Percentiles rank a stretch among this genome's conserved stretches.
Evolutionary conservation across 805 yeast genomes (phyloP).

Genomic region (Candida anglica): DNA sequence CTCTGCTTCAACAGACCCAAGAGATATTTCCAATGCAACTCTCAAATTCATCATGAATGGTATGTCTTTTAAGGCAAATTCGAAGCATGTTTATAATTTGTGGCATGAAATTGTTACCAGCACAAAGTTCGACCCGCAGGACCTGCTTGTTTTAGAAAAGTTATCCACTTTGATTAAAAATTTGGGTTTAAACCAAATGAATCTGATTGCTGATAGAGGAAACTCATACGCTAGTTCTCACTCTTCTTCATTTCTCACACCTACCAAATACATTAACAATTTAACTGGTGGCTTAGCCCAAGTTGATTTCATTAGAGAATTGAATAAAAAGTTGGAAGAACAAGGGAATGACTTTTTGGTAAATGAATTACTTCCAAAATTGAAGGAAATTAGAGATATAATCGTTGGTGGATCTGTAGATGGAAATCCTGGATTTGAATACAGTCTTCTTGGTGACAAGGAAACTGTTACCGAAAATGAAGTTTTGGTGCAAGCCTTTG

Average conservation of each 20-base stretch:
- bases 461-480: slow-evolving; percentile 34
- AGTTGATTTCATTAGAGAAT: slow-evolving; percentile 59
- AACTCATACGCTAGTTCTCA: slow-evolving; percentile 74
- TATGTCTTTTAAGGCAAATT: slow-evolving; percentile 63
- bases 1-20: slow-evolving; percentile 54
- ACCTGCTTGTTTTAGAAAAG: slow-evolving; percentile 49
- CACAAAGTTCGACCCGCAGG: slow-evolving; percentile 59
- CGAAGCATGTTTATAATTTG: slow-evolving; percentile 55
- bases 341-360: slow-evolving; percentile 30
- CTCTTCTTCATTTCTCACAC: slow-evolving; percentile 62
- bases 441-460: slow-evolving; percentile 59
- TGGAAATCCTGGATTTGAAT: slow-evolving; percentile 35
- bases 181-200: slow-evolving; percentile 71
- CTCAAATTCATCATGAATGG: slow-evolving; percentile 62
- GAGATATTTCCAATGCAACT: slow-evolving; percentile 41
- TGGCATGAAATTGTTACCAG: slow-evolving; percentile 65
- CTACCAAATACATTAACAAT: slow-evolving; percentile 59
- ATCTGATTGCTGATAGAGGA: slow-evolving; percentile 81
- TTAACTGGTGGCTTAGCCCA: slow-evolving; percentile 72
- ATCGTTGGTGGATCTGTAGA: slow-evolving; percentile 31
- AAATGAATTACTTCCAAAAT: slow-evolving; percentile 59
- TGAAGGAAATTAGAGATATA: slow-evolving; percentile 47
- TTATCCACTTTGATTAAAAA: slow-evolving; percentile 69
- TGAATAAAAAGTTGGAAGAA: slow-evolving; percentile 47
- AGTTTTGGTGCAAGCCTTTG: slow-evolving; percentile 29